A percentile compares a stretch with the other conserved stretches of the same genome.
Conservation (phyloP, 495 filamentous ascomycete genomes). For the Beverwykella pulmonaria region DNA sequence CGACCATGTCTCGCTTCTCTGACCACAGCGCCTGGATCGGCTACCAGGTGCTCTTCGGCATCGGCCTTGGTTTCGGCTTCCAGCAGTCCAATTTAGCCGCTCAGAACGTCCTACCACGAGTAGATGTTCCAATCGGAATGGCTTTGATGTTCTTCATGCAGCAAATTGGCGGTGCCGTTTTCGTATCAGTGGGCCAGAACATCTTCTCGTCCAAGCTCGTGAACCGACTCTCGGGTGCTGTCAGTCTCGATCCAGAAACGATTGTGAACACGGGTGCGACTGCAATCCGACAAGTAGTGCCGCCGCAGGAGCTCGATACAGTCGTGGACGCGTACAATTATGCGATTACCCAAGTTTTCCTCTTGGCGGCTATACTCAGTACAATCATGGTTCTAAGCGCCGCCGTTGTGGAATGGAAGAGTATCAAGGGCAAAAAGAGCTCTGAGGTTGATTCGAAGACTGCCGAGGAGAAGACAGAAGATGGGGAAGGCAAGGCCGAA, state of each 20-base stretch:
- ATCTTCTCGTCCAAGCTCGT: constrained; percentile 35
- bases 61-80: constrained; percentile 60
- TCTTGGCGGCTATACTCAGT: not conserved
- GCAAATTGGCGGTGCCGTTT: constrained; percentile 38
- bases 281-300: constrained; percentile 8
- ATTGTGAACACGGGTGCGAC: constrained; percentile 17
- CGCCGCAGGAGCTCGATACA: not conserved
- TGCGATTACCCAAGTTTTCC: not conserved
- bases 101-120: constrained; percentile 2
- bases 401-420: not conserved
- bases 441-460: not conserved
- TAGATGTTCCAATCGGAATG: constrained; percentile 23
- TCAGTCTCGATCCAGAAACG: not conserved
- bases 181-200: constrained; percentile 39
- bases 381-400: not conserved
- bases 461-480: no score
- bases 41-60: constrained; percentile 70
- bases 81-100: constrained; percentile 2
- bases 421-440: not conserved
- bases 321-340: constrained; percentile 8
- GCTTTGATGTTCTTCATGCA: constrained; percentile 40
- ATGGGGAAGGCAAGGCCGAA: no score
- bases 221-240: not conserved
- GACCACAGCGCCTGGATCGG: constrained; percentile 67
- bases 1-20: constrained; percentile 63